A percentile compares a stretch with the other conserved stretches of the same genome.
Evolutionary conservation across 2,329 filamentous ascomycete genomes (phyloP).

Genomic region (Monosporascus sp.): DNA sequence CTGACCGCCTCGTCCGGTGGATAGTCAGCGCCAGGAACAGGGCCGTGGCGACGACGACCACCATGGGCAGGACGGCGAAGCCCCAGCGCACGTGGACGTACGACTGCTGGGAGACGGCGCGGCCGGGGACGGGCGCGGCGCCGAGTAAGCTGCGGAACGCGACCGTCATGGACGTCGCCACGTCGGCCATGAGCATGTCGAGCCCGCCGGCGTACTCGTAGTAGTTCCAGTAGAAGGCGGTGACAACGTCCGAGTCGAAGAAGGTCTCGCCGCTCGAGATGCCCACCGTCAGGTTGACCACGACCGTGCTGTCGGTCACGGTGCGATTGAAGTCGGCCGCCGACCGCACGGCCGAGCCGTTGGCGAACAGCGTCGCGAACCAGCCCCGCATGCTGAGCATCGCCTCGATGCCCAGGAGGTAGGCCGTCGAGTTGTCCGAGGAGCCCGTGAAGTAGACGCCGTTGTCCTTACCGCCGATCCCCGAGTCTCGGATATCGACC

Average conservation of each 20-base stretch:
- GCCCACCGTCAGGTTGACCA: constrained; percentile 28
- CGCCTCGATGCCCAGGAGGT: constrained; percentile 21
- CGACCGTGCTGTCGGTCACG: constrained; percentile 20
- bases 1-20: constrained; percentile 17
- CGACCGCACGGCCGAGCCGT: constrained; percentile 24
- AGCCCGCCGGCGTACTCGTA: constrained; percentile 30
- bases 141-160: constrained; percentile 26
- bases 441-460: constrained; percentile 15
- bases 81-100: constrained; percentile 32
- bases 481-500: constrained; percentile 12
- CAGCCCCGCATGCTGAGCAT: constrained; percentile 27
- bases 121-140: constrained; percentile 22
- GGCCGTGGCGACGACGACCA: constrained; percentile 24
- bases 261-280: constrained; percentile 27
- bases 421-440: constrained; percentile 10
- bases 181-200: constrained; percentile 29
- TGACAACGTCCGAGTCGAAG: constrained; percentile 31
- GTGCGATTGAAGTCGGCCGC: constrained; percentile 20
- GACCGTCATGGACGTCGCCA: constrained; percentile 29
- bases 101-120: constrained; percentile 22
- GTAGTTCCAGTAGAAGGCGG: constrained; percentile 36
- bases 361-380: constrained; percentile 25
- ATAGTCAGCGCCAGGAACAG: constrained; percentile 25
- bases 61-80: constrained; percentile 27
- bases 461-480: constrained; percentile 10